Percentiles rank a stretch among this genome's conserved stretches.
These are phyloP conservation scores for Fraxinus excelsior DNA, from an alignment of 257 asterid species.

Conservation along the genomic window DNA sequence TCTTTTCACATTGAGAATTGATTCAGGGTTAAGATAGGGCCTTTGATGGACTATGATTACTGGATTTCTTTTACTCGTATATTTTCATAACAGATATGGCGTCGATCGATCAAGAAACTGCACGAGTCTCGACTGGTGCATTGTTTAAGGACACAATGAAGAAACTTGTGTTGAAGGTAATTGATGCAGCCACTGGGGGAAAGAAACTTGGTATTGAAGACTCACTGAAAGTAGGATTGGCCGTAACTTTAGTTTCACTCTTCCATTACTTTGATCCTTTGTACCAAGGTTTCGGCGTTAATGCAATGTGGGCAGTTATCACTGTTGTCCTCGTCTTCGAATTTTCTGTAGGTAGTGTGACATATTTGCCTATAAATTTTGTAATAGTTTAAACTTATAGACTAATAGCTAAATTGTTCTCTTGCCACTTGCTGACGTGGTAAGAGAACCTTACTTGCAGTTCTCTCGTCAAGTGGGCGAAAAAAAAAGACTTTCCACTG, in stretches of 20 bases:
- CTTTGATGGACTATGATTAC: too few relatives aligned
- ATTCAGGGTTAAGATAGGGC: too few relatives aligned
- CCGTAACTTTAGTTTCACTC: constrained; percentile 22
- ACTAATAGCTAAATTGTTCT: neutral
- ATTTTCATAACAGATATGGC: constrained; percentile 24
- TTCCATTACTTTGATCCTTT: constrained; percentile 28
- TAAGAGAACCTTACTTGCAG: too few relatives aligned
- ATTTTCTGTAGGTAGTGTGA: constrained; percentile 21
- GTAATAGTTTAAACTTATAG: neutral
- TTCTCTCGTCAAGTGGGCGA: too few relatives aligned
- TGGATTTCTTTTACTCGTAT: too few relatives aligned
- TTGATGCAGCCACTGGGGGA: constrained; percentile 5
- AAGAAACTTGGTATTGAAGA: constrained; percentile 31
- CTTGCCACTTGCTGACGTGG: too few relatives aligned
- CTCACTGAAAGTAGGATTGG: constrained; percentile 29
- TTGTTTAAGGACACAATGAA: neutral
- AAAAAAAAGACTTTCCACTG: too few relatives aligned
- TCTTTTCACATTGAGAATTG: too few relatives aligned
- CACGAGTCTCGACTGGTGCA: neutral
- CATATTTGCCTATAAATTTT: neutral
- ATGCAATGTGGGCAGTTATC: constrained; percentile 33
- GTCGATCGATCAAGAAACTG: constrained; percentile 23
- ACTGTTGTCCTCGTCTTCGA: constrained; percentile 29
- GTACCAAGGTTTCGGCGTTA: constrained; percentile 26
- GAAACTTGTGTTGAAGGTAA: neutral